phyloP scores from a whole-genome alignment of 805 yeast species.

The Clavispora carvajalis region DNA sequence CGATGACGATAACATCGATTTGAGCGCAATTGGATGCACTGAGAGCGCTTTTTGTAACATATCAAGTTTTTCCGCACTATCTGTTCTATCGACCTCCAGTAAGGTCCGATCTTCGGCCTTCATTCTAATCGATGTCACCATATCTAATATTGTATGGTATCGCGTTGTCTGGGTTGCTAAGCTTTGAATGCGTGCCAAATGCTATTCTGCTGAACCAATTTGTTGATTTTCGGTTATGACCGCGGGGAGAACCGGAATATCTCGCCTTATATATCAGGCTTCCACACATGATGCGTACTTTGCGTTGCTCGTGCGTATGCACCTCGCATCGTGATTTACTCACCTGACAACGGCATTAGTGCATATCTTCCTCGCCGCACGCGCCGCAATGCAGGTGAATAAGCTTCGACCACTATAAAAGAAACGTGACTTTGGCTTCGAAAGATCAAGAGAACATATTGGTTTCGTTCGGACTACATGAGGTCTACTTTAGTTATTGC shows the following conservation, averaged over 20 bases:
- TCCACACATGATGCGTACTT: not conserved
- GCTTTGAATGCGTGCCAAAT: no score
- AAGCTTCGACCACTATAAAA: no score
- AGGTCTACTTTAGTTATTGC: no score
- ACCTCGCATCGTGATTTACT: not conserved
- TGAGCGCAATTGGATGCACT: slow-evolving; percentile 1
- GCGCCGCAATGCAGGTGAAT: not conserved
- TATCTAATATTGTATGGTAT: not conserved
- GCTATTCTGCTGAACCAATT: no score
- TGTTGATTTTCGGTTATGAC: not conserved
- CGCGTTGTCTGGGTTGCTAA: no score
- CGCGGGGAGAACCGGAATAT: not conserved
- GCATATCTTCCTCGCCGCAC: not conserved
- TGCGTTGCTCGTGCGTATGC: not conserved
- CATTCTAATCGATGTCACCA: not conserved
- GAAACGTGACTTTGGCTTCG: no score
- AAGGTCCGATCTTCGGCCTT: not conserved
- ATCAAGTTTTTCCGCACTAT: not conserved
- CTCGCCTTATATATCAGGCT: not conserved
- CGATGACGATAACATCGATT: not conserved
- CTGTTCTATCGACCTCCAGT: not conserved
- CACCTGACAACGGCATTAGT: not conserved
- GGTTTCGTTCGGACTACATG: no score
- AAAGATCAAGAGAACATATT: no score
- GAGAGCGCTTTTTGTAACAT: not conserved